Evolutionary conservation across 495 filamentous ascomycete genomes (phyloP).

Genomic region (Neurospora terricola): DNA sequence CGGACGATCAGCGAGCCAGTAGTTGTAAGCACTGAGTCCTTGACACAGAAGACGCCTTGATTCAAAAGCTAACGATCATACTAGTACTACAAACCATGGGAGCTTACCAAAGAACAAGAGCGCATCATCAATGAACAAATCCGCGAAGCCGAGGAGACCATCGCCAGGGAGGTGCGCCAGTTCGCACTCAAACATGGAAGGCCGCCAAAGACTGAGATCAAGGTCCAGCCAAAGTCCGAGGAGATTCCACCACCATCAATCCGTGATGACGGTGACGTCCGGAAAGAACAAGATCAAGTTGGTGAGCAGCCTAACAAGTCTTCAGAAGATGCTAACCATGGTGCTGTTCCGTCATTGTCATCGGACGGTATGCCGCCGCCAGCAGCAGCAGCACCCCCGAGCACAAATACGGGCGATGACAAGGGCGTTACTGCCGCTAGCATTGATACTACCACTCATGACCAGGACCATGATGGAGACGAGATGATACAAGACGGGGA

Average conservation of each 20-base stretch:
- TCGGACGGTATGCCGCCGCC: slow-evolving; percentile 8
- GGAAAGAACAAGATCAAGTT: slow-evolving; percentile 9
- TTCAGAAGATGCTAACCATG: slow-evolving; percentile 35
- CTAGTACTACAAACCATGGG: slow-evolving; percentile 87
- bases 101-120: slow-evolving; percentile 47
- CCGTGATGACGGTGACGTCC: not conserved
- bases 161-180: slow-evolving; percentile 35
- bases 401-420: not conserved
- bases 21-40: slow-evolving; percentile 47
- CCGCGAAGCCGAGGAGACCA: slow-evolving; percentile 31
- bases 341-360: slow-evolving; percentile 2
- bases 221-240: not conserved
- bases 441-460: slow-evolving; percentile 14
- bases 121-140: slow-evolving; percentile 38
- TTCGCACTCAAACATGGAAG: slow-evolving; percentile 19
- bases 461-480: slow-evolving; percentile 59
- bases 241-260: not conserved
- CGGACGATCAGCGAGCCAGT: slow-evolving; percentile 63
- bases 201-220: not conserved
- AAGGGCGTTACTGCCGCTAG: not conserved
- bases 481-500: slow-evolving; percentile 66
- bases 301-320: slow-evolving; percentile 34
- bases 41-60: not conserved
- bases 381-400: slow-evolving; percentile 12
- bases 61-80: slow-evolving; percentile 13